Evolutionary conservation across 1,284 basidiomycete species (phyloP), one percentile per base, ranked within the genome.

Genomic region (Sanghuangporus weigelae): DNA sequence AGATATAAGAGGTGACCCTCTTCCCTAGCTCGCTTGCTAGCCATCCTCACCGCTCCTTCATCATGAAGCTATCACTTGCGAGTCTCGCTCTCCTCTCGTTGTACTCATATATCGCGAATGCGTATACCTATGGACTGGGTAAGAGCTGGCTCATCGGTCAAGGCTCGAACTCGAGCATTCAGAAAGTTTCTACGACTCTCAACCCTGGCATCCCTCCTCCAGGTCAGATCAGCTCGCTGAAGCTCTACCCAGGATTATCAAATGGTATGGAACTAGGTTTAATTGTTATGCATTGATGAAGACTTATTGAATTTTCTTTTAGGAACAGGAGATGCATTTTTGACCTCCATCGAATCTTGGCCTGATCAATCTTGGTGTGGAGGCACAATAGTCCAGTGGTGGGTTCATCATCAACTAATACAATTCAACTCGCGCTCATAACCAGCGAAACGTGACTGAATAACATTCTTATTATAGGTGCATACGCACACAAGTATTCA

Each of bases 301-400:
- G 14, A 14, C 19, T 11, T n/a, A 19, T 46, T 46, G 44, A n/a
- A 2, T 31, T 46, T 16, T 7, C 1, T n/a, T 46, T 12, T 31
- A 65, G 64, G 64, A 11, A 65, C 64, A 14, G 64, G 64, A 42
- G 64, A 65, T 46, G 35, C 62, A 14, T 44, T 65, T 1, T 23
- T 44, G 40, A 59, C 60, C n/a, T 54, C 56, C 11, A 26, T 65
- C 23, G 64, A 65, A 42, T 48, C 46, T 10, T 62, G 60, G 60
- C 11, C 23, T 14, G 49, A 65, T 49, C 64, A 65, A 55, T 42
- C 64, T 0, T 65, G 55, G 49, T 65, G 64, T 40, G 60, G 57
- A 16, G 64, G 21, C 19, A 63, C 48, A 31, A n/a, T 50, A 21
- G 26, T 19, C 23, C 64, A 65, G 59, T 65, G 64, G 64, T 62